A percentile compares a stretch with the other conserved stretches of the same genome.
Evolutionary conservation across 2,329 filamentous ascomycete species (phyloP).

Genomic region (Aspergillus sp.): DNA sequence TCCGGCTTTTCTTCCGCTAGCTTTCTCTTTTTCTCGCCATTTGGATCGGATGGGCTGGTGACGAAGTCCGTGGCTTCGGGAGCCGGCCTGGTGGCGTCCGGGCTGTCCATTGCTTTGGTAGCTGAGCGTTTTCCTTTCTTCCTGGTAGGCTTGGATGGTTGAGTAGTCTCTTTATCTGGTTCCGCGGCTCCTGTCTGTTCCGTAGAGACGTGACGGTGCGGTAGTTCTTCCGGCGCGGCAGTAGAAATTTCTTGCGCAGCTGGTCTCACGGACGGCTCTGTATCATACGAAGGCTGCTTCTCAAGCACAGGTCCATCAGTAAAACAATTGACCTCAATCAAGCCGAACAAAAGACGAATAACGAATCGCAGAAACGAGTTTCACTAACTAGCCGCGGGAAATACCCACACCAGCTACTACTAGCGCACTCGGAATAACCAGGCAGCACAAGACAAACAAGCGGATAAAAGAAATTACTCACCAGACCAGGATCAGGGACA

Average conservation of each 20-base stretch:
- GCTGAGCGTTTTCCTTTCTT: neutral
- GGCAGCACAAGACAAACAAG: neutral
- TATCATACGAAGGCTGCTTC: no score
- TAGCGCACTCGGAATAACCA: neutral
- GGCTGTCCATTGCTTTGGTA: neutral
- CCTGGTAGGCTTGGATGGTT: neutral
- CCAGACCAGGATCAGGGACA: neutral
- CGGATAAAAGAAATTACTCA: neutral
- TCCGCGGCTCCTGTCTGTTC: neutral
- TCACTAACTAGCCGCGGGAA: no score
- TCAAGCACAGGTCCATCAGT: no score
- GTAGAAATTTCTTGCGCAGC: no score
- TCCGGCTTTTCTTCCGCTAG: constrained; percentile 21
- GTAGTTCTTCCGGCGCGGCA: no score
- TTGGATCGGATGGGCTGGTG: no score
- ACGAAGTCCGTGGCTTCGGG: neutral
- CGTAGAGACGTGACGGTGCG: no score
- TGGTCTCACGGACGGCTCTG: no score
- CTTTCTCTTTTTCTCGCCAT: constrained; percentile 21
- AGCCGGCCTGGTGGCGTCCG: neutral
- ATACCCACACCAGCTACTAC: no score
- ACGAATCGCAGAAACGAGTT: no score
- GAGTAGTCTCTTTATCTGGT: neutral
- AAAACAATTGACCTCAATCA: no score
- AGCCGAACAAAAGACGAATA: no score